Base-by-base conservation (phyloP, 768 basidiomycete species). In the Chalciporus pseudorubinellus region DNA sequence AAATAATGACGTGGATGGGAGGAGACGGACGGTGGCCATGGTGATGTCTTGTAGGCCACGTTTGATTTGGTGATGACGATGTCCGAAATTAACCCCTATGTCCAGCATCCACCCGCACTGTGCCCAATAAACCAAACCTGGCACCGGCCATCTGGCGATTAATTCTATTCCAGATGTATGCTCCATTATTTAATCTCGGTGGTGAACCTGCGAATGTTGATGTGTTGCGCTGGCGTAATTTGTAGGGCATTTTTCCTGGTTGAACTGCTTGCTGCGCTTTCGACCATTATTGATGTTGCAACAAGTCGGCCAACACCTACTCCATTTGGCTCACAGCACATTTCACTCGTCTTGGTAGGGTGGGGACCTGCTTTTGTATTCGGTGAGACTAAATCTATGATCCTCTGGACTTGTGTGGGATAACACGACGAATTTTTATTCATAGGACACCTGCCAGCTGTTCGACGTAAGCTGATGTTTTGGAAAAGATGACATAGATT, bases 241-340 rank as follows among this genome's bases (percentile, higher is more conserved):
- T 26, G 5, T 31, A 77, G 80, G 56, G 57, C 61, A 55, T 79
- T 82, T 65, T 70, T 76, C 14, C 57, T 69, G 19, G 64, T 75
- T 44, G 77, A 84, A 59, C 62, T 76, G 22, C 70, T 84, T 20
- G 71, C 77, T 9, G 73, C 74, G 42, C 69, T 83, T 48, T 74
- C 78, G 6, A 77, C 80, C 2, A 57, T 83, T 24, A 63, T 83
- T 34, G 82, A 85, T 59, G 70, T 82, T 34, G 72, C 62, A 26
- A 68, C 31, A 45, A 63, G 64, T 40, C 68, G 66, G 1, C 44
- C 65, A 20, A 56, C 57, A 12, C 82, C 85, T 2, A 66, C 76
- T 13, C 69, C 84, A 4, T 78, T 87, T 57, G 84, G 84, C 22
- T 79, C 84, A 24, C 85, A 87, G 52, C 82, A 87, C 61, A 60